Conservation (phyloP, 1,139 yeast genomes). For the Hansenula anomala region DNA sequence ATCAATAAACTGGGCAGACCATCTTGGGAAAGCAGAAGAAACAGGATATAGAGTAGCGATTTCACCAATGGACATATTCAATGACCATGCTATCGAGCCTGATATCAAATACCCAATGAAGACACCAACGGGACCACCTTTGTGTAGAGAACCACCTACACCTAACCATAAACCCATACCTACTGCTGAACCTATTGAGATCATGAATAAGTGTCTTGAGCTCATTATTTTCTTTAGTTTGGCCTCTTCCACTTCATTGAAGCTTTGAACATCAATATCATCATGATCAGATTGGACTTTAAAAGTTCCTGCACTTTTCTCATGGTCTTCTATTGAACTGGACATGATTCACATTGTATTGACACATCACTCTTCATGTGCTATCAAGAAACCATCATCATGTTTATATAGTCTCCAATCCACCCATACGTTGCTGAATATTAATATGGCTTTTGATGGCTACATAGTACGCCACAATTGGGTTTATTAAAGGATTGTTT, state of each 20-base stretch:
- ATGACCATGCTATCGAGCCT: constrained; percentile 27
- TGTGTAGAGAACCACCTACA: constrained; percentile 54
- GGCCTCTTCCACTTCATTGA: too few relatives aligned
- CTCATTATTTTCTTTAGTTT: constrained; percentile 41
- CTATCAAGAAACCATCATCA: too few relatives aligned
- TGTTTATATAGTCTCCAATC: too few relatives aligned
- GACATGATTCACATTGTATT: too few relatives aligned
- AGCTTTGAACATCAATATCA: background rate
- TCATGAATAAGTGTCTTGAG: constrained; percentile 52
- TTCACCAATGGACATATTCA: constrained; percentile 29
- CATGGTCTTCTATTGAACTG: too few relatives aligned
- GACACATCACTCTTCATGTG: too few relatives aligned
- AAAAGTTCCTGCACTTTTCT: too few relatives aligned
- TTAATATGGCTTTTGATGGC: too few relatives aligned
- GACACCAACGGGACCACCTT: constrained; percentile 78
- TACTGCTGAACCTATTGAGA: constrained; percentile 75
- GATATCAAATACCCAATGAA: constrained; percentile 47
- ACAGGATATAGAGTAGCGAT: constrained; percentile 30
- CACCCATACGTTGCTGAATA: too few relatives aligned
- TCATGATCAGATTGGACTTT: background rate
- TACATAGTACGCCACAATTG: too few relatives aligned
- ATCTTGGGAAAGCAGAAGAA: constrained; percentile 30
- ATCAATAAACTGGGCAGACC: constrained; percentile 29
- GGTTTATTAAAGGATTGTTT: too few relatives aligned
- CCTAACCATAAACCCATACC: constrained; percentile 76